Evolutionary conservation across 495 filamentous ascomycete species (phyloP), one percentile per base, ranked within the genome.

Genomic region (Clohesyomyces aquaticus): DNA sequence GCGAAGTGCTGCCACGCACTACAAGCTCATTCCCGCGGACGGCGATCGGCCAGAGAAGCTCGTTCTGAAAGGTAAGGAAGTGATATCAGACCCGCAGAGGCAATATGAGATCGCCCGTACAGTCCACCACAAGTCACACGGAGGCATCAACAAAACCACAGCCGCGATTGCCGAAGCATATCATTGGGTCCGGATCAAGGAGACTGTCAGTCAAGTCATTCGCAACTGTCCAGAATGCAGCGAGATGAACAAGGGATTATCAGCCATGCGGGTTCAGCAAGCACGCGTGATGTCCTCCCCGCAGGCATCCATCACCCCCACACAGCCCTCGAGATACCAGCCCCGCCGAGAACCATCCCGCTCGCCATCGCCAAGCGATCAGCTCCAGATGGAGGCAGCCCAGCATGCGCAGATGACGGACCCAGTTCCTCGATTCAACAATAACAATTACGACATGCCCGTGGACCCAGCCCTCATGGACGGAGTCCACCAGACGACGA

Each of bases 111-210:
- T 98, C 71, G 91, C 92, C 4, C 79, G 86, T 35, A 77, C 80
- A 35, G 81, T 91, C 12, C 94, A 98, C 74, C 76, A 85, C 47
- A 77, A 84, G 51, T 80, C 85, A n/a, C 94, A 98, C 74, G 91
- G 88, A 4, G 94, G 94, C 55, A 98, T 98, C 76, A 98, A 98
- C 81, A 98, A 96, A 77, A 97, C 93, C 1, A 98, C 94, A 0
- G 91, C 92, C 9, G 88, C 86, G 21, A 96, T 98, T 65, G 92
- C 94, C 1, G 88, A 96, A 74, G 88, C 89, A 67, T 97, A 91
- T 70, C 94, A 97, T 73, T 98, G 94, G 94, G 93, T 95, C n/a
- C 83, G 94, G 29, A 98, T 98, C 78, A 98, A 98, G 74, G 93
- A 97, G 74, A 98, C 93, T 0, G 94, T 96, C 58, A 93, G 88